Evolutionary conservation across 2,329 filamentous ascomycete species (phyloP), one percentile per base, ranked within the genome.

Genomic region (Cytospora chrysosperma): DNA sequence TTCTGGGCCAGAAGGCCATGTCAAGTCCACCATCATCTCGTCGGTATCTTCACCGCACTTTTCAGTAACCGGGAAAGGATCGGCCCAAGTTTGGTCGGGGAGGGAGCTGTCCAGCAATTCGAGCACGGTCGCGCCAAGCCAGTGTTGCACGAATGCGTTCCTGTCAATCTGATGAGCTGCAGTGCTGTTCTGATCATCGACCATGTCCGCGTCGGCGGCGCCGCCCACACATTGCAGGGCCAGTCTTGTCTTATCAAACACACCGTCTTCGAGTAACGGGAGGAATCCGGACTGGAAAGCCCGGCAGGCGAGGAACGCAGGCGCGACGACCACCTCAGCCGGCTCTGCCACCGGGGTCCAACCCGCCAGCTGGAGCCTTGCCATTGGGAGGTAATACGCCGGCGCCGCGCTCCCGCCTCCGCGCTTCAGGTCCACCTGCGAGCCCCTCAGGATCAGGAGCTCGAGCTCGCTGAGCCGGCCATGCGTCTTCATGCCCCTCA

Each of bases 271-370:
- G 8, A 64, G 37, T 19, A 64, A n/a, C 5, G 56, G 59, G 15
- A 64, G 37, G n/a, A 64, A 24, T 10, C 62, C 62, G 26, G 34
- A 62, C 34, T 64, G 62, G 43, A 60, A 62, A 4, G 62, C 62
- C 8, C 58, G 58, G 26, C 58, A 53, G 21, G 62, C 62, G 5
- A 64, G 58, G 17, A 64, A 64, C 3, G 49, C 28, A 28, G 62
- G 62, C 6, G 62, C 62, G 13, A 64, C 49, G 1, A 64, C 34
- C 19, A 26, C 60, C 19, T 37, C 26, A 1, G 21, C 50, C 54
- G 32, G 53, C 21, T 21, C 10, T 7, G 17, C n/a, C 6, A 54
- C n/a, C 19, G 13, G 7, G n/a, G n/a, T 19, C 37, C 28, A 52
- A 43, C 27, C 37, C 34, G 30, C 56, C 24, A 64, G 27, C 55